phyloP scores from a whole-genome alignment of 371 early-diverging fungal genomes.

The Encephalitozoon romaleae region DNA sequence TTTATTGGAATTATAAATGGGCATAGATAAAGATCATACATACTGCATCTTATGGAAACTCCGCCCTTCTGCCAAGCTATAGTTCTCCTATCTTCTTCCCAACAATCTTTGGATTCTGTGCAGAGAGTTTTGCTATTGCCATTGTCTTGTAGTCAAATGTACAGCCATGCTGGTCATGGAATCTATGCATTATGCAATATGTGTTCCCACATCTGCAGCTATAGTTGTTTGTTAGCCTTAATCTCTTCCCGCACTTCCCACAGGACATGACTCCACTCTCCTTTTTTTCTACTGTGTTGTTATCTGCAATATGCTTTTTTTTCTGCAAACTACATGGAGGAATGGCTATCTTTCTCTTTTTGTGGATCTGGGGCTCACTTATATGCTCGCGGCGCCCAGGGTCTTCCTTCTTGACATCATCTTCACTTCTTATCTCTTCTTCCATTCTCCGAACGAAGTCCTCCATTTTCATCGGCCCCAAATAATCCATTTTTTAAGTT shows the following conservation, averaged over 20 bases:
- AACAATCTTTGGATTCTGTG: slow-evolving; percentile 58
- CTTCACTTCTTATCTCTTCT: background rate
- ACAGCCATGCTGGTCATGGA: slow-evolving; percentile 61
- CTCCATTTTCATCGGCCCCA: slow-evolving; percentile 12
- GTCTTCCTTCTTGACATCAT: background rate
- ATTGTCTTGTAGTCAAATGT: slow-evolving; percentile 57
- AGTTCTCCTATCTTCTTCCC: slow-evolving; percentile 43
- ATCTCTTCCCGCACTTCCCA: slow-evolving; percentile 49
- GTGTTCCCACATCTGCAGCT: slow-evolving; percentile 56
- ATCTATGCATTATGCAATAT: slow-evolving; percentile 60
- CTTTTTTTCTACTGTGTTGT: background rate
- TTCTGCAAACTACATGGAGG: slow-evolving; percentile 3
- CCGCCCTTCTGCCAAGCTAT: background rate
- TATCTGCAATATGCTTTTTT: background rate
- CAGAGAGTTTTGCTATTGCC: slow-evolving; percentile 47
- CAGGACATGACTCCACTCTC: slow-evolving; percentile 20
- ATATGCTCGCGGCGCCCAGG: background rate
- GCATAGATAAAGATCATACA: background rate
- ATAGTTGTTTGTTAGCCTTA: slow-evolving; percentile 54
- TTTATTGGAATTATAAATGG: background rate
- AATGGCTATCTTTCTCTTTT: background rate
- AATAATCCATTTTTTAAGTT: slow-evolving; percentile 1
- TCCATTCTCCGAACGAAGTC: background rate
- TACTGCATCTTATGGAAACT: background rate
- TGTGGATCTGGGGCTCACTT: background rate